These are phyloP conservation scores for Biscogniauxia marginata DNA, from an alignment of 2,329 filamentous ascomycete genomes.

Conservation along the genomic window DNA sequence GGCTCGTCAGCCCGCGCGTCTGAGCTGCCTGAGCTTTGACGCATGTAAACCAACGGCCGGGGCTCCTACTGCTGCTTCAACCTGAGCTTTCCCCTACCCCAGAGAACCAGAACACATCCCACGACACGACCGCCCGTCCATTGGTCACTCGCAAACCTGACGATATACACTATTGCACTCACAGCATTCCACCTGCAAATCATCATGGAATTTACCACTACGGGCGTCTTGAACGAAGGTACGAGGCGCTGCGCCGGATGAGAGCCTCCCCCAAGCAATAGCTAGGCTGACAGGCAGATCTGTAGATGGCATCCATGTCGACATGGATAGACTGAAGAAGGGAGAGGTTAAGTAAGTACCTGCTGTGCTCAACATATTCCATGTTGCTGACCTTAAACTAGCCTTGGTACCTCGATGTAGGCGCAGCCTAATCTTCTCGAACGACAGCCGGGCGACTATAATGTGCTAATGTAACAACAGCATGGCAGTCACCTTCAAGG, in stretches of 20 bases:
- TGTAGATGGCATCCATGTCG: slow-evolving; percentile 95
- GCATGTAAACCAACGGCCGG: slow-evolving; percentile 14
- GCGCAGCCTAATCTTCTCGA: slow-evolving; percentile 31
- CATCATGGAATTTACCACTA: slow-evolving; percentile 62
- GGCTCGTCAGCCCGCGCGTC: slow-evolving; percentile 29
- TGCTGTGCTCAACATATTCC: slow-evolving; percentile 27
- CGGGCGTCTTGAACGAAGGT: slow-evolving; percentile 65
- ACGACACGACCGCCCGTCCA: neutral
- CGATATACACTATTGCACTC: neutral
- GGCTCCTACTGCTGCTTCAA: slow-evolving; percentile 7
- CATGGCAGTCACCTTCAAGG: slow-evolving; percentile 99
- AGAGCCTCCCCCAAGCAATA: slow-evolving; percentile 18
- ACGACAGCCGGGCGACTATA: neutral
- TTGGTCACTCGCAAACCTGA: neutral
- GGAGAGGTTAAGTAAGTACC: slow-evolving; percentile 91
- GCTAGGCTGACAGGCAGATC: slow-evolving; percentile 22
- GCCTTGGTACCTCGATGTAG: slow-evolving; percentile 96
- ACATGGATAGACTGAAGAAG: slow-evolving; percentile 98
- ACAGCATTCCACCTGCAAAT: neutral
- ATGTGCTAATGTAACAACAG: slow-evolving; percentile 44
- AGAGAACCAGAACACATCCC: slow-evolving; percentile 10
- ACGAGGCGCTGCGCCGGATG: slow-evolving; percentile 21
- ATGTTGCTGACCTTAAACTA: slow-evolving; percentile 38
- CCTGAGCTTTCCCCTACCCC: slow-evolving; percentile 30
- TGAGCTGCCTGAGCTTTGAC: slow-evolving; percentile 22